Evolutionary conservation across 805 yeast species (phyloP).

Genomic region (Wickerhamomyces mucosus): DNA sequence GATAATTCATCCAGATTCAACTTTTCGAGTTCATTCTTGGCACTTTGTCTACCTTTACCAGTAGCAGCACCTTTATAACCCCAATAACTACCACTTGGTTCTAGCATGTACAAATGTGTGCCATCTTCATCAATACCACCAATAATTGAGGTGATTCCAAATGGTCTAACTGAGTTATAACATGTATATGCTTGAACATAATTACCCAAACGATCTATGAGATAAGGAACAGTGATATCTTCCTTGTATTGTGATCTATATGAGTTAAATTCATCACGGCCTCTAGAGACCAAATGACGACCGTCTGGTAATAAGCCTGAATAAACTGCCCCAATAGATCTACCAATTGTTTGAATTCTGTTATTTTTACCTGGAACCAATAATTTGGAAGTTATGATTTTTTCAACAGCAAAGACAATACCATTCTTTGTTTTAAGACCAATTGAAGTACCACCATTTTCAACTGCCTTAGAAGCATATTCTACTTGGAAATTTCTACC

Average conservation of each 20-base stretch:
- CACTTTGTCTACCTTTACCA: slow-evolving; percentile 98
- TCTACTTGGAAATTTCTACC: slow-evolving; percentile 97
- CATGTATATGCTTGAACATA: slow-evolving; percentile 94
- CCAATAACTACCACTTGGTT: slow-evolving; percentile 96
- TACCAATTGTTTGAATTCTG: slow-evolving; percentile 87
- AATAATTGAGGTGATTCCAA: slow-evolving; percentile 85
- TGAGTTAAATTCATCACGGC: slow-evolving; percentile 80
- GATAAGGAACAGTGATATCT: slow-evolving; percentile 69
- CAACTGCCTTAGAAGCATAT: slow-evolving; percentile 95
- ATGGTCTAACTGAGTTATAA: slow-evolving; percentile 95
- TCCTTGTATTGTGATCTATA: slow-evolving; percentile 72
- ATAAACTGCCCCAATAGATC: slow-evolving; percentile 89
- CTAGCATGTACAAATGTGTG: slow-evolving; percentile 90
- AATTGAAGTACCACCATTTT: slow-evolving; percentile 90
- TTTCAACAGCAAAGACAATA: slow-evolving; percentile 95
- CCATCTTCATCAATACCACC: slow-evolving; percentile 93
- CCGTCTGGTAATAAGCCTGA: slow-evolving; percentile 97
- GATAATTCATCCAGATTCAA: slow-evolving; percentile 57
- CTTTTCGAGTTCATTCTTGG: slow-evolving; percentile 93
- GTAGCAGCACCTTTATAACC: slow-evolving; percentile 97
- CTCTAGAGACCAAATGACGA: slow-evolving; percentile 82
- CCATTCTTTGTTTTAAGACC: slow-evolving; percentile 93
- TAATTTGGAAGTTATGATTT: slow-evolving; percentile 75
- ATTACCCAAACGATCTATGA: slow-evolving; percentile 80
- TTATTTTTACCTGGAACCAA: slow-evolving; percentile 83